These are phyloP conservation scores for Hypoxylon cercidicola DNA, from an alignment of 495 filamentous ascomycete genomes.

Conservation along the genomic window DNA sequence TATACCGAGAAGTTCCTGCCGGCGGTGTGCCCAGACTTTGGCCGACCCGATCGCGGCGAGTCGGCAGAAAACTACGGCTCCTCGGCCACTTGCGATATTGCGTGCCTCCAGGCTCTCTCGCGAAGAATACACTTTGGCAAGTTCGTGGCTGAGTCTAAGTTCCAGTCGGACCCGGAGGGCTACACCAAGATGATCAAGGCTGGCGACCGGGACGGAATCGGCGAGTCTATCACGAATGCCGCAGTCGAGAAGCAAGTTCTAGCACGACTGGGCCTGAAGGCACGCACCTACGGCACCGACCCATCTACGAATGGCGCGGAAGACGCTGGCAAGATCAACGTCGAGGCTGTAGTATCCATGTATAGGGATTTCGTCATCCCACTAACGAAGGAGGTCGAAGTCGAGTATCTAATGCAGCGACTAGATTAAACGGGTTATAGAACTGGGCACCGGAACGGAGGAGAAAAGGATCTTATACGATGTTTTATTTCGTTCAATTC, in stretches of 20 bases:
- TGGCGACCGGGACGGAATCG: constrained; percentile 81
- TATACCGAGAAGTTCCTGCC: constrained; percentile 89
- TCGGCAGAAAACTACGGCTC: constrained; percentile 95
- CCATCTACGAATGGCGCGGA: constrained; percentile 66
- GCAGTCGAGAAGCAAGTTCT: constrained; percentile 93
- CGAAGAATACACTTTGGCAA: constrained; percentile 97
- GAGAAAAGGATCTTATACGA: constrained; percentile 6
- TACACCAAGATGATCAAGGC: constrained; percentile 84
- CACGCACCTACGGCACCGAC: constrained; percentile 93
- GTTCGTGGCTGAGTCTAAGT: constrained; percentile 99
- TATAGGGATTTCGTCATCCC: constrained; percentile 97
- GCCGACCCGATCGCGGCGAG: constrained; percentile 81
- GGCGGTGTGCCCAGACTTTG: constrained; percentile 76
- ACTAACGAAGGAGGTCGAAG: constrained; percentile 95
- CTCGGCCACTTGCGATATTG: constrained; percentile 89
- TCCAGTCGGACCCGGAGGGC: constrained; percentile 79
- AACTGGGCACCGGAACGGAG: constrained; percentile 2
- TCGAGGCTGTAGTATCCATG: constrained; percentile 91
- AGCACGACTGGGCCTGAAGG: constrained; percentile 87
- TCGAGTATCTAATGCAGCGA: constrained; percentile 96
- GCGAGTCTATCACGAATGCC: constrained; percentile 87
- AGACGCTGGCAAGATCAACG: constrained; percentile 77
- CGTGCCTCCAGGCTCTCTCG: constrained; percentile 89
- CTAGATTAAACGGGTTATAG: constrained; percentile 58
- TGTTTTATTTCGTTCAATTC: constrained; percentile 20